A percentile compares a stretch with the other conserved stretches of the same genome.
Conservation (phyloP, 139 green algal genomes). For the Pseudopediastrum boryanum region DNA sequence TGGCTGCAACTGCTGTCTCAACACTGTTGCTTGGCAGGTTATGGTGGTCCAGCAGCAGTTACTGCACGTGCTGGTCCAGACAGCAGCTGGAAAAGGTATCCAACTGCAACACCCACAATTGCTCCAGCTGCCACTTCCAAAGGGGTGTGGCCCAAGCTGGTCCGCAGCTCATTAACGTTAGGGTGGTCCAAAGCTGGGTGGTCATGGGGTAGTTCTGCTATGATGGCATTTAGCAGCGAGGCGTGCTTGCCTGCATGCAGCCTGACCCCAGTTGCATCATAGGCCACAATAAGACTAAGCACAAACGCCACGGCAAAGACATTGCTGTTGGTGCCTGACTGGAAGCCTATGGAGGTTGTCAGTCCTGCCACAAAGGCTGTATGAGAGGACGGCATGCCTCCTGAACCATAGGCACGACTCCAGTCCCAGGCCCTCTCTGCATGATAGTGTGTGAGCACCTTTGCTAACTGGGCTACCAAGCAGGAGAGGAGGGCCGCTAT, state of each 20-base stretch:
- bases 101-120: neutral
- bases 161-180: conserved; percentile 68
- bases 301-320: conserved; percentile 79
- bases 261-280: conserved; percentile 63
- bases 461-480: conserved; percentile 61
- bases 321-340: conserved; percentile 57
- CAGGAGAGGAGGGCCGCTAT: conserved; percentile 76
- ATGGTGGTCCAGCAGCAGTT: no score
- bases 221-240: conserved; percentile 74
- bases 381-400: conserved; percentile 78
- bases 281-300: conserved; percentile 72
- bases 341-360: conserved; percentile 68
- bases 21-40: no score
- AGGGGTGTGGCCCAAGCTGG: conserved; percentile 87
- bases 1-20: no score
- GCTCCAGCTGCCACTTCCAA: conserved; percentile 57
- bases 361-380: conserved; percentile 75
- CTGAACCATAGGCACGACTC: neutral
- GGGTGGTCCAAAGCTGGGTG: conserved; percentile 65
- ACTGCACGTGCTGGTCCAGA: no score
- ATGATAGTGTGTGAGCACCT: conserved; percentile 5
- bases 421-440: neutral
- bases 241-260: conserved; percentile 68
- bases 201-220: conserved; percentile 78
- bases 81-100: no score